Evolutionary conservation across 2,329 filamentous ascomycete species (phyloP), one percentile per base, ranked within the genome.

Genomic region (Lojkania enalia): DNA sequence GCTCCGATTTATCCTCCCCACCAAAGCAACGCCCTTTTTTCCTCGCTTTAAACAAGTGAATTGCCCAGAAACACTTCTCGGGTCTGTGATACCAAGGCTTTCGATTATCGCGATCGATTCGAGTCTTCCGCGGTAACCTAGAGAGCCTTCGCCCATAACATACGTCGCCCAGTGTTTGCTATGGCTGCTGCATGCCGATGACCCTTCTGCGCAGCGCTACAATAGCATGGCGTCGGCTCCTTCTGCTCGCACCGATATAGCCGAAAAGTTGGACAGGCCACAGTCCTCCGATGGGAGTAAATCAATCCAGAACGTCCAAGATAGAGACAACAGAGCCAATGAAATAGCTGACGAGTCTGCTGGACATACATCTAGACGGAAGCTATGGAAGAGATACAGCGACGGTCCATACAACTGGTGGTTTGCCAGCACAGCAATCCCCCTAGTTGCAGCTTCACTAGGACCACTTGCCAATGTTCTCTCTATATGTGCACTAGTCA

Each of bases 391-490:
- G 44, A 44, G 46, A 16, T 48, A 35, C 27, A n/a, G 19, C 13
- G 43, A 52, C 13, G 46, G 46, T 1, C 39, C 54, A 19, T 38
- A 55, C 39, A 60, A 66, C 41, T 71, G 68, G 68, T 71, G 68
- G 68, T 70, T 70, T 48, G 67, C 68, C 0, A 66, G 60, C 11
- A 70, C 67, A 3, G 67, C 57, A 4, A 67, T 70, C 13, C 68
- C 68, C 21, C 82, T 96, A 63, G 20, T 82, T 82, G 87, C 89
- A 3, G 89, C 87, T 31, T 88, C 89, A 0, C 78, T 90, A 2
- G 89, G 87, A 1, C 90, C 90, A 0, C 81, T 94, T 9, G 89
- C 90, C 2, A 92, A 89, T 44, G 84, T 90, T 29, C 86, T 94
- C 71, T 90, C 86, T 49, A 88, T 95, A 11, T 5, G 33, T 5